Evolutionary conservation across 2,329 filamentous ascomycete genomes (phyloP), one percentile per base, ranked within the genome.

Genomic region (Albophoma yamanashiensis): DNA sequence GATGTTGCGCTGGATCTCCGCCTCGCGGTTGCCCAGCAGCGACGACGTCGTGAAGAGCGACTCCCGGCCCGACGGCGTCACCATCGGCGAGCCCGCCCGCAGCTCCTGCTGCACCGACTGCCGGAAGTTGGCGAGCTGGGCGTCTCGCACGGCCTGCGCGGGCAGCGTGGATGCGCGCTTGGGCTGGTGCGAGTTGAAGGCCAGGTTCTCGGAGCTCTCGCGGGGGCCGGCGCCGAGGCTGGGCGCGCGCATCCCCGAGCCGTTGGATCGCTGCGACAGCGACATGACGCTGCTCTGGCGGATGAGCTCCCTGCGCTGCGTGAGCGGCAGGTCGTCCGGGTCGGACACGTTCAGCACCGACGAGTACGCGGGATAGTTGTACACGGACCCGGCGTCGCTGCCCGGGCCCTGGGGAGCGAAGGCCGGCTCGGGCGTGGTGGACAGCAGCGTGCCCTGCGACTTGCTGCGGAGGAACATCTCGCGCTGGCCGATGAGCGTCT

Each of bases 321-420:
- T 88, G 22, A 94, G 78, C 0, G 89, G 87, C 64, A 93, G 78
- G 60, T 92, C 83, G 62, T 92, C 89, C 1, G 80, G 76, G 64
- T 84, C 82, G 22, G 76, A 68, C 27, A 56, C 25, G 25, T 69
- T 70, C 11, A 69, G 62, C 59, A 66, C 64, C 25, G 69, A 63
- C 45, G 67, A 61, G 58, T 72, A 69, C 60, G 69, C 67, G 17
- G 71, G 62, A 59, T 75, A 72, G 62, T 75, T 74, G 63, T 73
- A 64, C 12, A 79, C 58, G 6, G 75, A 76, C 3, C 73, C 75
- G 4, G 75, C 70, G 55, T 82, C 79, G 61, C 75, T 79, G 0
- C 68, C 67, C 2, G 71, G 60, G 40, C 69, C 64, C 27, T 69
- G 65, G 11, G 59, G 57, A 25, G 61, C 60, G 57, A 62, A 63